Conservation (phyloP, 192 early-diverging fungal genomes). For the Thamnidium elegans region DNA sequence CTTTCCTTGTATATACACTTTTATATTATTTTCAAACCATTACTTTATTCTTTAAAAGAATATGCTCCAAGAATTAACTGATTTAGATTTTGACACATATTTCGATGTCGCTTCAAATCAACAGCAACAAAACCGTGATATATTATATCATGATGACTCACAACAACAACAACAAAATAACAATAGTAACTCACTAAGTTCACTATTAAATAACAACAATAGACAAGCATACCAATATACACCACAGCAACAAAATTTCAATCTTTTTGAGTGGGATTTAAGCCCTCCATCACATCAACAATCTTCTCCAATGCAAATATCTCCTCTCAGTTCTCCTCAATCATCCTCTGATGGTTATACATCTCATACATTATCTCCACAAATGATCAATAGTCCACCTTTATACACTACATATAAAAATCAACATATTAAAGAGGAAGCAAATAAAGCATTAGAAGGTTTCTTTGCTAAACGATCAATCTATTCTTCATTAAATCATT, state of each 20-base stretch:
- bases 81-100: constrained; percentile 18
- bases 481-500: neutral
- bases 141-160: constrained; percentile 12
- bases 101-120: constrained; percentile 13
- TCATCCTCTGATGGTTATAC: constrained; percentile 6
- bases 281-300: neutral
- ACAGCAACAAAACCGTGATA: constrained; percentile 6
- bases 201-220: neutral
- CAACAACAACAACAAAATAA: neutral
- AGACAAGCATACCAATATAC: constrained; percentile 2
- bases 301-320: constrained; percentile 12
- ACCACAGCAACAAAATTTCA: neutral
- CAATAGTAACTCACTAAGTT: neutral
- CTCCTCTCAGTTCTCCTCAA: constrained; percentile 2
- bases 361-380: constrained; percentile 1
- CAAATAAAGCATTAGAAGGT: neutral
- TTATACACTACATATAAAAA: neutral
- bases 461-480: neutral
- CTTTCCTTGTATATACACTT: neutral
- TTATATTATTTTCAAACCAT: neutral
- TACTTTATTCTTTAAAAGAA: neutral
- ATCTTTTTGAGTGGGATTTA: constrained; percentile 7
- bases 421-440: neutral
- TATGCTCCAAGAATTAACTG: constrained; percentile 17
- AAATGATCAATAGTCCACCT: neutral